Base-by-base conservation (phyloP, 139 green algal genomes). In the Coelastrella sp. region DNA sequence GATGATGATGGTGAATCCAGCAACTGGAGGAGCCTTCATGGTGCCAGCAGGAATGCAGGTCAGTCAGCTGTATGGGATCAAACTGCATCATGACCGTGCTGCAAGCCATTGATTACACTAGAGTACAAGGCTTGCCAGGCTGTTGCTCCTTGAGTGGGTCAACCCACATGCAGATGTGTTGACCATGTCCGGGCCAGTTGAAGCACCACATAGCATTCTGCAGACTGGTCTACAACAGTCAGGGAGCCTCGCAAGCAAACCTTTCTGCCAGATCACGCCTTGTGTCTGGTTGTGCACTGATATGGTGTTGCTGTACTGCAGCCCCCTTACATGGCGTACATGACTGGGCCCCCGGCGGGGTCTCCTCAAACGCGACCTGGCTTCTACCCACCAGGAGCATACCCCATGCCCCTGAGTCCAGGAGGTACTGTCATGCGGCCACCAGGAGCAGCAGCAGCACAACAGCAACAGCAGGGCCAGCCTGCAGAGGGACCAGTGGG, bases 21-120 rank as follows among this genome's bases (percentile, higher is more conserved):
- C 82, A 59, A 57, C 57, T 19, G 15, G 17, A 70, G 60, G 60
- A 25, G 82, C 82, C 7, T 87, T 87, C 82, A 87, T 87, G 82
- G 59, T 87, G 25, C 25, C 82, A n/a, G 81, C 81, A 49, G 82
- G 82, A 27, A 87, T 87, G 82, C 63, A 78, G 82, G 82, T 87
- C 9, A 66, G 76, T 82, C 8, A 17, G 35, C 24, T 70, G 35
- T 49, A 49, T 49, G 35, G 35, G 35, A 49, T 49, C 35, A 49
- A 49, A 49, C 35, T 49, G 35, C 1, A 1, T 49, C 35, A 49
- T 49, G 35, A 49, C 35, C 35, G 35, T 49, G 35, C 35, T 49
- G 35, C 35, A 49, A 49, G 35, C 35, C 35, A 49, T 49, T 3
- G 35, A 49, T 3, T 5, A 49, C 35, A 49, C 35, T 49, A 49